Base-by-base conservation (phyloP, 2,329 filamentous ascomycete genomes). In the Zymoseptoria tritici region DNA sequence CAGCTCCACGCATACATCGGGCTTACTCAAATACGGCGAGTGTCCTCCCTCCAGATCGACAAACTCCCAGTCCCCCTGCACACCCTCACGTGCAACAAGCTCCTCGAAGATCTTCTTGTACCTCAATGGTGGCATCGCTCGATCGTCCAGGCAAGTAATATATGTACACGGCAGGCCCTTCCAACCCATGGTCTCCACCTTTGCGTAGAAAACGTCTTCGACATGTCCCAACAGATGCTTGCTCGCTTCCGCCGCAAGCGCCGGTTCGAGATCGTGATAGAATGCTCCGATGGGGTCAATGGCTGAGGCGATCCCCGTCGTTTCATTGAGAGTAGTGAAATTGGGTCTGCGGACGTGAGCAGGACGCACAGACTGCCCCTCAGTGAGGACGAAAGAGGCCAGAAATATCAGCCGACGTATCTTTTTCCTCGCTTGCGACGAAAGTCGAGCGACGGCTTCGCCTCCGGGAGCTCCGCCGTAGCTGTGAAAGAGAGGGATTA, bases 401-500 rank as follows among this genome's bases (percentile, higher is more conserved):
- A 67, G 54, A 19, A 62, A 66, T 54, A 66, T 49, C 11, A 64
- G 54, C n/a, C 55, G 50, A 5, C 50, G 42, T 49, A 67, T 58
- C 46, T 64, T 66, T 2, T 52, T 54, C 20, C 61, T 63, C 4
- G 60, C 54, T 2, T 36, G 5, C 2, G 51, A n/a, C n/a, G 57
- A 63, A 16, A 66, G 42, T 13, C 59, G 46, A 4, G 59, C 64
- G 13, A 61, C 60, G 13, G 63, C 65, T 21, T 67, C 64, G 57
- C 60, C 59, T 22, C 65, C 65, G 2, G 59, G 57, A 4, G 64
- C 49, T 11, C 65, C 64, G 21, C 56, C 59, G 57, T 64, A 67
- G 54, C 55, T 59, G 24, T 67, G 66, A 51, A 64, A 57, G 42
- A 66, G 57, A 2, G 60, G 62, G 3, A 67, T n/a, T 52, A 67